A percentile compares a stretch with the other conserved stretches of the same genome.
These are phyloP conservation scores for Aspergillus spinulosporus DNA, from an alignment of 2,329 filamentous ascomycete genomes.

Conservation along the genomic window DNA sequence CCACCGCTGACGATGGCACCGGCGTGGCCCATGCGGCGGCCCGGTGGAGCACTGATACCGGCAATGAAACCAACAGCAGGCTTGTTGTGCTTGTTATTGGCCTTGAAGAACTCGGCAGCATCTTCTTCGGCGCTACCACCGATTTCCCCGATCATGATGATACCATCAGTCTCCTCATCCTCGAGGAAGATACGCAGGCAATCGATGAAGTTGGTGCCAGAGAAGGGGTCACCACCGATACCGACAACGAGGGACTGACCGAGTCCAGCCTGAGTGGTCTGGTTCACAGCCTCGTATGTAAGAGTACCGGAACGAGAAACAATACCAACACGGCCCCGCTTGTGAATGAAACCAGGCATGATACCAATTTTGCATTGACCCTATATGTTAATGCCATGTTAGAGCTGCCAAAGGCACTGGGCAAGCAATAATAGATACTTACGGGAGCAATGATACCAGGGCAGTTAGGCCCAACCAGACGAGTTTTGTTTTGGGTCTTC, in stretches of 20 bases:
- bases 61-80: constrained; percentile 98
- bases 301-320: constrained; percentile 97
- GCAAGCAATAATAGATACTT: constrained; percentile 30
- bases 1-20: constrained; percentile 97
- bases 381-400: constrained; percentile 36
- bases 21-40: constrained; percentile 97
- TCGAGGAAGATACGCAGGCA: constrained; percentile 95
- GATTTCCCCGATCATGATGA: constrained; percentile 99
- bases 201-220: constrained; percentile 99
- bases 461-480: constrained; percentile 96
- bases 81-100: constrained; percentile 90
- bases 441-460: constrained; percentile 88
- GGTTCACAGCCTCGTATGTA: constrained; percentile 99
- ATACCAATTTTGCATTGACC: constrained; percentile 99
- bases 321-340: constrained; percentile 97
- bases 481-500: constrained; percentile 96
- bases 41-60: constrained; percentile 94
- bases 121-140: constrained; percentile 97
- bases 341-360: constrained; percentile 99
- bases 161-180: constrained; percentile 94
- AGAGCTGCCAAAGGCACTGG: neutral
- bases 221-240: constrained; percentile 98
- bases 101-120: constrained; percentile 91
- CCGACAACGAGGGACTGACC: constrained; percentile 98
- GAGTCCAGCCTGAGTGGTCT: constrained; percentile 94